phyloP scores from a whole-genome alignment of 257 asterid species.

The Plantago major region DNA sequence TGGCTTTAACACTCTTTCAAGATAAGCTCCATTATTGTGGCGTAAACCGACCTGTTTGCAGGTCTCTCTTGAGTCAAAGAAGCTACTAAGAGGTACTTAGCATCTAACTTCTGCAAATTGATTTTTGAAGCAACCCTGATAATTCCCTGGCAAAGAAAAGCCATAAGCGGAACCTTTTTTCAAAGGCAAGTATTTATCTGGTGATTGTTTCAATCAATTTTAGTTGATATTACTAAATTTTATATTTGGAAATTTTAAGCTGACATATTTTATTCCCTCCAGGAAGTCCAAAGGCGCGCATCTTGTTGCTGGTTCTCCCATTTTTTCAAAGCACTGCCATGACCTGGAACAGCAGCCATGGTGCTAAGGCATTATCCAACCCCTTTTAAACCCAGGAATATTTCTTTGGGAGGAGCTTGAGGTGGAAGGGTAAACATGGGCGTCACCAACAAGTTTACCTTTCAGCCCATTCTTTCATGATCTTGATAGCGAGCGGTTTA shows the following conservation, averaged over 20 bases:
- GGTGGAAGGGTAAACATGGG: slow-evolving; percentile 98
- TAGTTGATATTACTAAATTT: not conserved
- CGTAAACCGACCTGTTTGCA: slow-evolving; percentile 60
- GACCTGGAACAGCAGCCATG: slow-evolving; percentile 66
- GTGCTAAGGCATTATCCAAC: slow-evolving; percentile 92
- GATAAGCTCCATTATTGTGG: slow-evolving; percentile 49
- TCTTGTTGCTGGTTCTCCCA: slow-evolving; percentile 86
- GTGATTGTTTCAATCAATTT: not conserved
- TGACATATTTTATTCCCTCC: slow-evolving; percentile 27
- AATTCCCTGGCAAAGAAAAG: slow-evolving; percentile 74
- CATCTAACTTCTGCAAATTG: slow-evolving; percentile 70
- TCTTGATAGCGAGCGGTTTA: slow-evolving; percentile 74
- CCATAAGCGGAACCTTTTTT: slow-evolving; percentile 59
- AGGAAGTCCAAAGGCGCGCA: slow-evolving; percentile 71
- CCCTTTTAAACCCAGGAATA: slow-evolving; percentile 85
- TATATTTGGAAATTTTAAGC: not conserved
- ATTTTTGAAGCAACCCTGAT: slow-evolving; percentile 67
- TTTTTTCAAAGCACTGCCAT: slow-evolving; percentile 52
- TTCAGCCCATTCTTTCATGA: slow-evolving; percentile 96
- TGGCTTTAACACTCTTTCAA: slow-evolving; percentile 73
- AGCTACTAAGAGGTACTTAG: slow-evolving; percentile 46
- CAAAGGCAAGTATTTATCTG: slow-evolving; percentile 44
- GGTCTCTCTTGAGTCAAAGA: slow-evolving; percentile 54
- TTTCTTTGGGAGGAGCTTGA: slow-evolving; percentile 98
- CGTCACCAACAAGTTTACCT: slow-evolving; percentile 96